Percentiles rank a stretch among this genome's conserved stretches.
Conservation (phyloP, 352 stramenopile genomes). For the Phytophthora quininea region DNA sequence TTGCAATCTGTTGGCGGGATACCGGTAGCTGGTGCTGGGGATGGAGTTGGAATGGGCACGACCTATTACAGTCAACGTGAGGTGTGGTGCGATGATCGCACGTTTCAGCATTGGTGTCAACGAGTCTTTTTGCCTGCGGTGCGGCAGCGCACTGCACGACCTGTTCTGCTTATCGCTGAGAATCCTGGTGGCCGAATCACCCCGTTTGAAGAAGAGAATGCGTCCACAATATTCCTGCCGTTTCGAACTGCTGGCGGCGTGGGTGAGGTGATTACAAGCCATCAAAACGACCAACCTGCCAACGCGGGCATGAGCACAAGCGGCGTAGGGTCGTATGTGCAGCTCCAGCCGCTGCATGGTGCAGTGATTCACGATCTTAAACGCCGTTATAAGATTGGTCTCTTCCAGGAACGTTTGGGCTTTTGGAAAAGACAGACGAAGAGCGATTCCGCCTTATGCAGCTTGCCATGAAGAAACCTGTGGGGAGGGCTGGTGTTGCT, state of each 20-base stretch:
- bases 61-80: constrained; percentile 54
- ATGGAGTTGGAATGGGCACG: constrained; percentile 12
- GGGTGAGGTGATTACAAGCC: constrained; percentile 6
- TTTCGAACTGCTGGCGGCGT: constrained; percentile 13
- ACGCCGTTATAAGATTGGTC: constrained; percentile 51
- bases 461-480: constrained; percentile 43
- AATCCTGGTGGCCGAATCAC: constrained; percentile 49
- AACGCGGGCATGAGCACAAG: background rate
- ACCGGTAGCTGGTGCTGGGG: background rate
- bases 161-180: constrained; percentile 51
- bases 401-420: constrained; percentile 53
- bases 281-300: background rate
- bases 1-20: constrained; percentile 5
- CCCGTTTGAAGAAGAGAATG: constrained; percentile 43
- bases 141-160: constrained; percentile 44
- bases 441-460: constrained; percentile 50
- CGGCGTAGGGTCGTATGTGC: constrained; percentile 11
- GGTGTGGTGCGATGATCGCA: constrained; percentile 58
- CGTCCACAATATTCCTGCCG: constrained; percentile 49
- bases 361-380: constrained; percentile 55
- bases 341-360: constrained; percentile 42
- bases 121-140: constrained; percentile 55
- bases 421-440: constrained; percentile 49
- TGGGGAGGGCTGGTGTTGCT: constrained; percentile 35
- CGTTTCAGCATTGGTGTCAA: constrained; percentile 61